Conservation (phyloP, 495 filamentous ascomycete species). For the Talaromyces liani region DNA sequence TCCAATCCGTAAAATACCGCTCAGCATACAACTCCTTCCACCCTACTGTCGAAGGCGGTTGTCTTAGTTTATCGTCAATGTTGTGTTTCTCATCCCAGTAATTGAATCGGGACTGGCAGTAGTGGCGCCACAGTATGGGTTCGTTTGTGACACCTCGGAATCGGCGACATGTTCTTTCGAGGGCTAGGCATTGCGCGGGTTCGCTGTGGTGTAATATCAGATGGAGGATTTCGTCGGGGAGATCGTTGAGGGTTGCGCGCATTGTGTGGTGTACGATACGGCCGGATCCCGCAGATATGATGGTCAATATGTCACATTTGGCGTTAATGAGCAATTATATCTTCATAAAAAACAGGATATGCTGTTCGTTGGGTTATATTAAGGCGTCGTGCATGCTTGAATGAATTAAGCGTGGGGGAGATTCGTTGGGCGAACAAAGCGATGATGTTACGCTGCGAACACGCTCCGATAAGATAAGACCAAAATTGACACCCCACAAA, state of each 20-base stretch:
- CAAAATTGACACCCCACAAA: constrained; percentile 10
- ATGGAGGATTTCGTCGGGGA: constrained; percentile 72
- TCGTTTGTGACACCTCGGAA: constrained; percentile 60
- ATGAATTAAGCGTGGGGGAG: not conserved
- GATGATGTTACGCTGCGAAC: not conserved
- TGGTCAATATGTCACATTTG: not conserved
- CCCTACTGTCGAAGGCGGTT: constrained; percentile 48
- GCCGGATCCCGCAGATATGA: not conserved
- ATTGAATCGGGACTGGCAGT: constrained; percentile 58
- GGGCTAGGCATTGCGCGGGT: constrained; percentile 33
- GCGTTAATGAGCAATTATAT: not conserved
- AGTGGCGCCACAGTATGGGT: constrained; percentile 68
- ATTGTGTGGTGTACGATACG: not conserved
- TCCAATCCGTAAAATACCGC: constrained; percentile 46
- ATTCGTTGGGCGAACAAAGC: not conserved
- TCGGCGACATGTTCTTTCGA: constrained; percentile 56
- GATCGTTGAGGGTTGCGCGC: constrained; percentile 22
- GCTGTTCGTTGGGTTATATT: not conserved
- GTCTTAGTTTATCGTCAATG: constrained; percentile 47
- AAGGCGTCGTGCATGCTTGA: not conserved
- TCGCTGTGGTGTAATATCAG: constrained; percentile 56
- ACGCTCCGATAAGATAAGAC: constrained; percentile 17
- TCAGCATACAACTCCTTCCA: constrained; percentile 71
- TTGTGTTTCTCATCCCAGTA: constrained; percentile 68
- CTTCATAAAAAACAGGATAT: not conserved